These are phyloP conservation scores for Westerdykella aurantiaca DNA, from an alignment of 2,329 filamentous ascomycete species.

Conservation along the genomic window DNA sequence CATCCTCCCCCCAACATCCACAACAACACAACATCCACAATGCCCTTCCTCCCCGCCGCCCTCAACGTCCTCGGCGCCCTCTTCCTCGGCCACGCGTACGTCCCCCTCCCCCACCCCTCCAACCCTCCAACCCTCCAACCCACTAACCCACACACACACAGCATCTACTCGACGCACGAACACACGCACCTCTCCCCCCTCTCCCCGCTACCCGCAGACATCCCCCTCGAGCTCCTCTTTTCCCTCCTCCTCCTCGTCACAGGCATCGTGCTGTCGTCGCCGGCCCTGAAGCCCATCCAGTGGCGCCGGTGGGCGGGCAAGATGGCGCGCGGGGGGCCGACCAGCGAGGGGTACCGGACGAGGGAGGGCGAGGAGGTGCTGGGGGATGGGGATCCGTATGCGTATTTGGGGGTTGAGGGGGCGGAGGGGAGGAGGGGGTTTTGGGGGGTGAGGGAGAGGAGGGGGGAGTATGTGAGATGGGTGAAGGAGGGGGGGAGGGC, in stretches of 20 bases:
- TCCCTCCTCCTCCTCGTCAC: slow-evolving; percentile 75
- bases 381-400: slow-evolving; percentile 70
- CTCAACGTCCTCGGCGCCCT: slow-evolving; percentile 70
- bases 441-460: slow-evolving; percentile 77
- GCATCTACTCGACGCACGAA: slow-evolving; percentile 95
- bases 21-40: slow-evolving; percentile 29
- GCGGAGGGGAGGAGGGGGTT: slow-evolving; percentile 75
- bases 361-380: slow-evolving; percentile 63
- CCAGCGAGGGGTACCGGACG: slow-evolving; percentile 50
- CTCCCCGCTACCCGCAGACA: slow-evolving; percentile 68
- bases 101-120: slow-evolving; percentile 5
- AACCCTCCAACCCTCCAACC: slow-evolving; percentile 7
- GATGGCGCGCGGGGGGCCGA: slow-evolving; percentile 69
- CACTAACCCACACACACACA: slow-evolving; percentile 38
- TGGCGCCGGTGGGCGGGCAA: slow-evolving; percentile 78
- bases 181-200: slow-evolving; percentile 65
- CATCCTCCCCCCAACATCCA: too few relatives aligned
- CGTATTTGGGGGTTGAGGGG: slow-evolving; percentile 52
- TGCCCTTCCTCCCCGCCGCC: slow-evolving; percentile 66
- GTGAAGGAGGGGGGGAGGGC: slow-evolving; percentile 30
- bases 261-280: slow-evolving; percentile 73
- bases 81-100: slow-evolving; percentile 83
- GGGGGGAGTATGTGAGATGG: slow-evolving; percentile 82
- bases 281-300: slow-evolving; percentile 75
- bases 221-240: slow-evolving; percentile 76